Evolutionary conservation across 768 basidiomycete genomes (phyloP).

Genomic region (Tulasnella sp.): DNA sequence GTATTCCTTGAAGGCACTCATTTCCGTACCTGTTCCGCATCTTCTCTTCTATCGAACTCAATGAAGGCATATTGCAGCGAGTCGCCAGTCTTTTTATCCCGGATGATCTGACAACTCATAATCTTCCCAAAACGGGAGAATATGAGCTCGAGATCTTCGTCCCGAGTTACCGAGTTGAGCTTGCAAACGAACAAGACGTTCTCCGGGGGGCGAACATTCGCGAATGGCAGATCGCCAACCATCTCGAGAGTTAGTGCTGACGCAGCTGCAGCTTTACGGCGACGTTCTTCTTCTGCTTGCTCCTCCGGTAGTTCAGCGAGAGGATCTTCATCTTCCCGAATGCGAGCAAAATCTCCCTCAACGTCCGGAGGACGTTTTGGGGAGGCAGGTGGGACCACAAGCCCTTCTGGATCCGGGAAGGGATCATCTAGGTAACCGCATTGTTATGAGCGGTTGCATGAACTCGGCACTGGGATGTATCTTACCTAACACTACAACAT

Average conservation of each 20-base stretch:
- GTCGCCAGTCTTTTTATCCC: conserved; percentile 94
- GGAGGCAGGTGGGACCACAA: conserved; percentile 66
- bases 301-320: conserved; percentile 78
- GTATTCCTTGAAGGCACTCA: not conserved
- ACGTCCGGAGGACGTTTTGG: conserved; percentile 81
- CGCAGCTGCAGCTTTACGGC: conserved; percentile 85
- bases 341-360: conserved; percentile 61
- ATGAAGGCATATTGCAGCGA: conserved; percentile 98
- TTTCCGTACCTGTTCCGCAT: conserved; percentile 82
- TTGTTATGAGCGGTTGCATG: not conserved
- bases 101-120: conserved; percentile 95
- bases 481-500: conserved; percentile 90
- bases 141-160: conserved; percentile 95
- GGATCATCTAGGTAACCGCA: conserved; percentile 69
- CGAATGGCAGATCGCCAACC: conserved; percentile 98
- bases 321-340: conserved; percentile 93
- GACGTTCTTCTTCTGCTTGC: conserved; percentile 72
- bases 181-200: conserved; percentile 99
- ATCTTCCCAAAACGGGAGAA: conserved; percentile 94
- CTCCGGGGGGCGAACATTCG: conserved; percentile 95
- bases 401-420: conserved; percentile 78
- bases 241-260: conserved; percentile 97
- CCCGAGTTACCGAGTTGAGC: conserved; percentile 89
- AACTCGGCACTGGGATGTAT: conserved; percentile 27
- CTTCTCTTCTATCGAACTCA: conserved; percentile 90